phyloP scores from a whole-genome alignment of 1,284 basidiomycete species.

The Rhodofomes roseus region DNA sequence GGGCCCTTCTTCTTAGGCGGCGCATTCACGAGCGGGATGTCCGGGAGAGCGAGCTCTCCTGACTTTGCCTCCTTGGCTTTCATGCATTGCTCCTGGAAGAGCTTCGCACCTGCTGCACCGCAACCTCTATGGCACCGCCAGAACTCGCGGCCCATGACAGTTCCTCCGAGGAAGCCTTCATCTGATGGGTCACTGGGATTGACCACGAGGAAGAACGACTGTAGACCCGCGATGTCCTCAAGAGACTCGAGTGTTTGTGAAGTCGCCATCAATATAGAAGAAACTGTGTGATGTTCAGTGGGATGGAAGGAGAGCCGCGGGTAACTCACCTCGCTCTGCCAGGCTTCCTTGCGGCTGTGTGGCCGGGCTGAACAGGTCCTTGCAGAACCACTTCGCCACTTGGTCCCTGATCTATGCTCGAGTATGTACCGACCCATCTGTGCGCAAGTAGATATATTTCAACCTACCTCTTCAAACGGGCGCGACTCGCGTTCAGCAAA shows the following conservation, averaged over 20 bases:
- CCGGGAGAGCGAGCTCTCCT: not conserved
- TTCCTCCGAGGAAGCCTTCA: slow-evolving; percentile 59
- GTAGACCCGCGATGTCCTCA: slow-evolving; percentile 42
- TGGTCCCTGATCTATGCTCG: slow-evolving; percentile 43
- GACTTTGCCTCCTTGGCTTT: slow-evolving; percentile 12
- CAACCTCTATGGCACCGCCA: slow-evolving; percentile 59
- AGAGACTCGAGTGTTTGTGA: slow-evolving; percentile 52
- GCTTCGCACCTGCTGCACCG: slow-evolving; percentile 50
- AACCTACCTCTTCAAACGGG: slow-evolving; percentile 54
- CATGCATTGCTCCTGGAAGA: slow-evolving; percentile 47
- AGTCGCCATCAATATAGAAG: slow-evolving; percentile 40
- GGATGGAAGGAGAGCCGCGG: no score
- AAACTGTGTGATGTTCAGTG: slow-evolving; percentile 30
- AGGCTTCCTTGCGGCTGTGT: slow-evolving; percentile 6
- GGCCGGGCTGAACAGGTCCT: slow-evolving; percentile 40
- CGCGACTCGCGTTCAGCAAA: slow-evolving; percentile 56
- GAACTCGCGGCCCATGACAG: slow-evolving; percentile 54
- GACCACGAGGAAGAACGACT: slow-evolving; percentile 59
- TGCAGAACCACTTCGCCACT: slow-evolving; percentile 56
- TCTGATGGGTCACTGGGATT: slow-evolving; percentile 44
- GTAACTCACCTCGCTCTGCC: slow-evolving; percentile 18
- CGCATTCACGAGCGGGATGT: not conserved
- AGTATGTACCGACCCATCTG: no score
- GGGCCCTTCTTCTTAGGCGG: slow-evolving; percentile 24
- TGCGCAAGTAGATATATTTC: not conserved